phyloP scores from a whole-genome alignment of 73 alveolate species.

The Breviolum minutum region DNA sequence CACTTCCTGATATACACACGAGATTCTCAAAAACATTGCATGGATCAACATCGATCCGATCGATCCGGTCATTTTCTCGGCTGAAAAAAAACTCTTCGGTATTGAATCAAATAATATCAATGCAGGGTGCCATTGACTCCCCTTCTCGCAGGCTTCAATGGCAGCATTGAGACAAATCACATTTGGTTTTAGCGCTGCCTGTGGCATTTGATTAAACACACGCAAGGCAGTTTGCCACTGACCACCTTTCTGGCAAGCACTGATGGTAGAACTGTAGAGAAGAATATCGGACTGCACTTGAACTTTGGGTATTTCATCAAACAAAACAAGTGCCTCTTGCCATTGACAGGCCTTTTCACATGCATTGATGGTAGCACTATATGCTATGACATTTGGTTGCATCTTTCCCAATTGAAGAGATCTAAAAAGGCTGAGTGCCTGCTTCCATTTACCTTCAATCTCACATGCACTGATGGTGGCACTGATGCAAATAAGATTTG shows the following conservation, averaged over 20 bases:
- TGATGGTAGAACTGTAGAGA: slow-evolving; percentile 1
- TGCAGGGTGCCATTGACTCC: not conserved
- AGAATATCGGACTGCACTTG: not conserved
- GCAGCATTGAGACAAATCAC: not conserved
- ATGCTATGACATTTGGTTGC: not conserved
- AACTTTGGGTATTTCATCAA: not conserved
- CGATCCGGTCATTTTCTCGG: not conserved
- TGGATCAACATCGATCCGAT: not conserved
- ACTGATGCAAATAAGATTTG: slow-evolving; percentile 5
- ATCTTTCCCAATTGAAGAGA: not conserved
- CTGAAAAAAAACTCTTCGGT: not conserved
- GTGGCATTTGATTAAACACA: not conserved
- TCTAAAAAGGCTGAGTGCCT: not conserved
- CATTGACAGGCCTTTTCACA: slow-evolving; percentile 12
- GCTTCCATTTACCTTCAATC: slow-evolving; percentile 2
- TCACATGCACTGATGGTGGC: slow-evolving; percentile 35
- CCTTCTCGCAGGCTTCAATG: not conserved
- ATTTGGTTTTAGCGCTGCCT: not conserved
- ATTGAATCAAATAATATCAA: not conserved
- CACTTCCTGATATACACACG: too few species aligned
- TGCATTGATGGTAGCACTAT: slow-evolving; percentile 28
- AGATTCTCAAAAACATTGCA: too few species aligned
- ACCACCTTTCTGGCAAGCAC: slow-evolving; percentile 32
- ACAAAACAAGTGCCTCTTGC: not conserved
- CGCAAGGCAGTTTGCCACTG: not conserved